Base-by-base conservation (phyloP, 163 green algal species). In the Volvox carteri region DNA sequence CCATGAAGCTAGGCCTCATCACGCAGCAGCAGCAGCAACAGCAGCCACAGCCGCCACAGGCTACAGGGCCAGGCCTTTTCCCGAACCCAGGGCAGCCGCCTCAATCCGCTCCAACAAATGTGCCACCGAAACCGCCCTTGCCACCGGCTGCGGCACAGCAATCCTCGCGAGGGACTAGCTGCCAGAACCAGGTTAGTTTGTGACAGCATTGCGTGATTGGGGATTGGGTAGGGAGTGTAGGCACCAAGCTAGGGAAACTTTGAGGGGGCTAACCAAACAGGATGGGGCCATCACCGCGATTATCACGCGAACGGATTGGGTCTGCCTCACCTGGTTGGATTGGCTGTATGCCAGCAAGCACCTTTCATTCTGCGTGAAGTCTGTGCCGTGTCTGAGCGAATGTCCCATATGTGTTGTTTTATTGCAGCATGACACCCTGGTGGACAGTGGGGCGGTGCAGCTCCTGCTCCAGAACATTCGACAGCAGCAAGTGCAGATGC, bases 1-100 rank as follows among this genome's bases (percentile, higher is more conserved):
- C 58, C n/a, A 79, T 92, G 23, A 87, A 92, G 62, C 46, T 91
- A 1, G 80, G 78, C 23, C 35, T 83, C 0, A 60, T 92, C 23
- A 2, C 81, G 48, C 23, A 16, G 9, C 1, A 62, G 48, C 23
- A 16, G 23, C 81, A 80, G 65, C 65, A 41, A 30, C 56, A 46
- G 50, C 30, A 35, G 35, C 30, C 46, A 4, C 44, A 37, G 73
- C 42, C 76, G 50, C n/a, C 1, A 6, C n/a, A 72, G 21, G 0
- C 48, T 46, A 9, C 46, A 16, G n/a, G 33, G 25, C 0, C 70
- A 6, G 60, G 60, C 60, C 11, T 33, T 39, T 33, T 72, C n/a
- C 4, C 28, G n/a, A 72, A 28, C n/a, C 60, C 60, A 7, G 60
- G 30, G 65, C 65, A 25, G 28, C 60, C 3, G 25, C 28, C 60